Conservation (phyloP, 345 rosid species). For the Melastoma malabathricum region DNA sequence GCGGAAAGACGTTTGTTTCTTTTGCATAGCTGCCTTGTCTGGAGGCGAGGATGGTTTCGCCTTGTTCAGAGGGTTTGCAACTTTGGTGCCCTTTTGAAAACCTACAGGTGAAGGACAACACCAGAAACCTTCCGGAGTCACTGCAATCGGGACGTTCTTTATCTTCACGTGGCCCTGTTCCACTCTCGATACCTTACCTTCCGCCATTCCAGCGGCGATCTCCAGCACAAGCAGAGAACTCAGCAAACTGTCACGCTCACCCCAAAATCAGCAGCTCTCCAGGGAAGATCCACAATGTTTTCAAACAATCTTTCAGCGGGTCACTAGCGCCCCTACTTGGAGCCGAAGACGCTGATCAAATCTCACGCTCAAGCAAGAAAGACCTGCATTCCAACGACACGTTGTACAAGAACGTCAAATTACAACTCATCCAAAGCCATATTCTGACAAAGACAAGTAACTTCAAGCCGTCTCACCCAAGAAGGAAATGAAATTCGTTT, state of each 20-base stretch:
- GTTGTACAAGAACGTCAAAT: too few relatives aligned
- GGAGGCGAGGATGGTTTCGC: constrained; percentile 54
- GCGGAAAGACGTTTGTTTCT: constrained; percentile 26
- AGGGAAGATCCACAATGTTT: too few relatives aligned
- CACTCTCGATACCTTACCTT: constrained; percentile 54
- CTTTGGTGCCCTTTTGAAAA: constrained; percentile 70
- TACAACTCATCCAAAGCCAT: too few relatives aligned
- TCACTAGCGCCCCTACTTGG: too few relatives aligned
- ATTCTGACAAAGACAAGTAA: too few relatives aligned
- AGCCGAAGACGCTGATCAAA: too few relatives aligned
- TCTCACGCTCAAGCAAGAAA: too few relatives aligned
- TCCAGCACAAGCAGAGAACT: constrained; percentile 12
- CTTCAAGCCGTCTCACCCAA: too few relatives aligned
- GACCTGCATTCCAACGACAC: too few relatives aligned
- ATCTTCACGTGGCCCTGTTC: constrained; percentile 81
- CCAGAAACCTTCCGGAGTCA: constrained; percentile 98
- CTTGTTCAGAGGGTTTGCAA: constrained; percentile 51
- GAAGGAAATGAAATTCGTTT: too few relatives aligned
- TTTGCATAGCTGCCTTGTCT: constrained; percentile 32
- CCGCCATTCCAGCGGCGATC: constrained; percentile 47
- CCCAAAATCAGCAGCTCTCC: neutral
- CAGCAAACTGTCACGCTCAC: neutral
- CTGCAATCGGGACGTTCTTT: constrained; percentile 85
- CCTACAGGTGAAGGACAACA: constrained; percentile 94
- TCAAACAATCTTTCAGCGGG: too few relatives aligned